Base-by-base conservation (phyloP, 129 eudicot genomes). In the Smallanthus sonchifolius region DNA sequence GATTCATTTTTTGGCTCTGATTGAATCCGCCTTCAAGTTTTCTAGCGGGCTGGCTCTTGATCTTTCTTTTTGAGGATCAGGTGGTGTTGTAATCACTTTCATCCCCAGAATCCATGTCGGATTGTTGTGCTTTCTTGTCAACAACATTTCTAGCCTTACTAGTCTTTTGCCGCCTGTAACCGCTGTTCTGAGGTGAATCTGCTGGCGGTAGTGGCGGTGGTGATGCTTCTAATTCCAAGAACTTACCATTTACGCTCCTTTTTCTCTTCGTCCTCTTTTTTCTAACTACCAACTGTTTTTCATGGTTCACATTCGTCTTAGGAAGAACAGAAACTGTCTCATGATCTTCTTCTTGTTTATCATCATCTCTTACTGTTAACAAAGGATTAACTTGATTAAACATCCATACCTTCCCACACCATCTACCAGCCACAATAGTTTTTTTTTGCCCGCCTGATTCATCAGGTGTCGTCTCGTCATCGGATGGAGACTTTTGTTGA, bases 401-500 rank as follows among this genome's bases (percentile, higher is more conserved):
- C 94, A 87, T 92, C 97, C 96, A 77, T 43, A 77, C 96, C 86
- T 84, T 89, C 20, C 98, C 98, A 11, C 98, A 92, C 96, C 96
- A 92, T 82, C 84, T 77, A 34, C 98, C 98, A 5, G 96, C 98
- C 70, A 89, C 85, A 65, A 86, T 39, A 7, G 81, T 78, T 64
- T 84, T 92, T 72, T 70, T 89, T 79, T 84, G 94, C 75, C 83
- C 82, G 44, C 94, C 83, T 11, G 75, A 76, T 15, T 80, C 82
- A 55, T 72, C 89, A 13, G 65, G 30, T 59, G 71, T 68, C 24
- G 39, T 34, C 4, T 81, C 69, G 66, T 44, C 60, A 40, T 74
- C 75, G 20, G 76, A 74, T 14, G 92, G 72, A 48, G 87, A 60
- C 67, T 65, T 70, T 15, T 87, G 85, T 19, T 97, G 91, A 80